Base-by-base conservation (phyloP, 257 asterid genomes). In the Solanum arcanum region DNA sequence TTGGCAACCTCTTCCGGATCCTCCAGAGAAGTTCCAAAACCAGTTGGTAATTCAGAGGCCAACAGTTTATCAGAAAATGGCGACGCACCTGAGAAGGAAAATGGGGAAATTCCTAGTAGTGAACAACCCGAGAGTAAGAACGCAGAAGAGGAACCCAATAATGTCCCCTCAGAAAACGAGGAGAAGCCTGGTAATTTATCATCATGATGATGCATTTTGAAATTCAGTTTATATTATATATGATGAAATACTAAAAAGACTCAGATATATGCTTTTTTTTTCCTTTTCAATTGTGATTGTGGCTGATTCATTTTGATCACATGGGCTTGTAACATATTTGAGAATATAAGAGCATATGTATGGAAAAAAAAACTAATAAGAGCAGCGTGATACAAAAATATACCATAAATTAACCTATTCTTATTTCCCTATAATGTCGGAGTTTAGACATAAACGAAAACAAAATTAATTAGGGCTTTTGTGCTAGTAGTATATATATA, bases 21-120 rank as follows among this genome's bases (percentile, higher is more conserved):
- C 49, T 87, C 95, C 4, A 92, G 96, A 91, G 96, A 91, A 87
- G 90, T 88, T 72, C 96, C 95, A 52, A 97, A 93, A 89, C 93
- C 94, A 33, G 91, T 80, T 86, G 91, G 84, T n/a, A 90, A 52
- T 16, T 68, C 87, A 9, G 96, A 90, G 86, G 81, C 87, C 78
- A 93, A 91, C 84, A 90, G 64, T 68, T 86, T 84, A 80, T 83
- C 95, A 27, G 96, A 93, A 87, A 96, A 95, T 9, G 98, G 99
- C n/a, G 88, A 86, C 81, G 37, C n/a, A 76, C 93, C 94, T 56
- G 68, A 72, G 35, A 90, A 85, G 64, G 98, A 94, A 88, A 94
- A 94, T 29, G 98, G 98, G 39, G 92, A 42, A 35, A 73, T 42
- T 29, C 91, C 90, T 39, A 64, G 69, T 62, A 86, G 88, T 69